Evolutionary conservation across 2,329 filamentous ascomycete species (phyloP), one percentile per base, ranked within the genome.

Genomic region (Biscogniauxia sp.): DNA sequence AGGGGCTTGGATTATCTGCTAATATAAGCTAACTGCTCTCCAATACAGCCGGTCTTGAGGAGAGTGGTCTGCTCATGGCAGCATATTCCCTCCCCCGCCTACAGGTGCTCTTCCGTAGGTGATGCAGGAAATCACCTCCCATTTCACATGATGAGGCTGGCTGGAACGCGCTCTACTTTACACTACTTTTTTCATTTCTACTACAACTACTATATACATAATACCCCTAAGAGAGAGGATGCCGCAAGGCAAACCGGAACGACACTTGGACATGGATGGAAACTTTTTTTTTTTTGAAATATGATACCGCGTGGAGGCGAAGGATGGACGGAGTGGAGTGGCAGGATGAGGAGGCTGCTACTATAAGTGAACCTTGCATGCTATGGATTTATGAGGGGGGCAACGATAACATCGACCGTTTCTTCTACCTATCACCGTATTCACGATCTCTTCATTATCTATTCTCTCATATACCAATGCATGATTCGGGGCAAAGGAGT

Each of bases 1-100:
- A 95, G 94, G 80, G 87, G 87, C 69, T 97, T 92, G 93, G 92
- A 96, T 75, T 95, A 92, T 79, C 83, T 97, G 76, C 85, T 97
- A 76, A 93, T 97, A 78, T 97, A 79, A 80, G 64, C 60, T 54
- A 56, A 60, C 59, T 62, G 58, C 57, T 55, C 57, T 67, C 58
- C 66, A 67, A 68, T 61, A 74, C 62, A 74, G 76, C 77, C 69
- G 76, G 76, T 69, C 74, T 78, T 73, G 72, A 71, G 69, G 69
- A 72, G 70, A 69, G 53, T 58, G 51, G 59, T 64, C 60, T 56
- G 59, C 54, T 59, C 56, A 53, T 49, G 59, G 59, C 60, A 55
- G 53, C 37, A 15, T 28, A 23, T 53, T 51, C 61, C 51, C 50
- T 62, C 61, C 61, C 63, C 64, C 63, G 61, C 55, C 62, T 68